A percentile compares a stretch with the other conserved stretches of the same genome.
Evolutionary conservation across 345 rosid species (phyloP).

Genomic region (Abelmoschus esculentus): DNA sequence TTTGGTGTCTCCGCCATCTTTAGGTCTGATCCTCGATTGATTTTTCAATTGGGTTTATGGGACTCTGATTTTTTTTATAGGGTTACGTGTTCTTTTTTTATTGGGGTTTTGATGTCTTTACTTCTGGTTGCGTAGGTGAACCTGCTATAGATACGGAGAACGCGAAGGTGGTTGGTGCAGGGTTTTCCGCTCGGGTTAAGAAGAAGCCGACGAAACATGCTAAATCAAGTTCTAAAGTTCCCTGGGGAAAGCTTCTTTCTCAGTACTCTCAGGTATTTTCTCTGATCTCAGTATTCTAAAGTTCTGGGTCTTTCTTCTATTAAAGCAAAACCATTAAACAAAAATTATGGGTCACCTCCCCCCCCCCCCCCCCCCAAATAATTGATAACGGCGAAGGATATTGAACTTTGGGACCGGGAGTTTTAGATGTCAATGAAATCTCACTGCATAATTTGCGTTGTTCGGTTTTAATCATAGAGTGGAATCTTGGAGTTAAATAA

Average conservation of each 20-base stretch:
- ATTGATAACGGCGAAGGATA: background rate
- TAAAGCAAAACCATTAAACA: too few relatives aligned
- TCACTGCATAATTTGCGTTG: background rate
- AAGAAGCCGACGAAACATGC: conserved; percentile 29
- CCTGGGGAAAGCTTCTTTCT: conserved; percentile 92
- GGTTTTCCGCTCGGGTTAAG: conserved; percentile 28
- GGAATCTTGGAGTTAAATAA: too few relatives aligned
- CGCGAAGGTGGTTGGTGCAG: conserved; percentile 22
- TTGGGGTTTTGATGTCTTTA: background rate
- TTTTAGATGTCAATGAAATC: background rate
- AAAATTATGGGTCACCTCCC: too few relatives aligned
- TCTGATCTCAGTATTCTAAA: too few relatives aligned
- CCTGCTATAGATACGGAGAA: conserved; percentile 32
- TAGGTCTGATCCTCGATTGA: conserved; percentile 35
- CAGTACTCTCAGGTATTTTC: conserved; percentile 65
- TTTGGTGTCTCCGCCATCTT: conserved; percentile 38
- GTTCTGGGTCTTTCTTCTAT: too few relatives aligned
- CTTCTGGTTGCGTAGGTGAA: conserved; percentile 36
- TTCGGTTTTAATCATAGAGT: background rate
- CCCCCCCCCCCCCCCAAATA: too few relatives aligned
- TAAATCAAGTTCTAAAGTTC: conserved; percentile 30
- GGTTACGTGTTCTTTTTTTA: conserved; percentile 1
- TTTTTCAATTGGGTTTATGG: conserved; percentile 29
- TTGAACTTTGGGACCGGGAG: too few relatives aligned
- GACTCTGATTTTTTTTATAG: background rate